Conservation (phyloP, 2,329 filamentous ascomycete species). For the Lachnellula arida region DNA sequence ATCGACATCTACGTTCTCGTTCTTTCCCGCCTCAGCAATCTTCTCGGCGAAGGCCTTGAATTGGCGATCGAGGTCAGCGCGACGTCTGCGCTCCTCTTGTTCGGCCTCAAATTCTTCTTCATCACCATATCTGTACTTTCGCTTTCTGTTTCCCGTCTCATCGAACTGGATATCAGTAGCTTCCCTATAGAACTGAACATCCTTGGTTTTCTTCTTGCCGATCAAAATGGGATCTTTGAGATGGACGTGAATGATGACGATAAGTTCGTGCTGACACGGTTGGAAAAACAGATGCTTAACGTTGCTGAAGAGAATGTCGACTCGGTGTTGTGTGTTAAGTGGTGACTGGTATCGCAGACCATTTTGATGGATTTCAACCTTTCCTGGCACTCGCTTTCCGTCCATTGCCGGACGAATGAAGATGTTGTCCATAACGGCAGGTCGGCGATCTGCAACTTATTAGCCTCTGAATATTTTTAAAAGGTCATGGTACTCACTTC, state of each 20-base stretch:
- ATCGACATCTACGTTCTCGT: slow-evolving; percentile 86
- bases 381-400: slow-evolving; percentile 92
- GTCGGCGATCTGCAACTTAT: slow-evolving; percentile 71
- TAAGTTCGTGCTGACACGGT: slow-evolving; percentile 90
- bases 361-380: slow-evolving; percentile 97
- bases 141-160: slow-evolving; percentile 95
- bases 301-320: slow-evolving; percentile 96
- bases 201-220: slow-evolving; percentile 96
- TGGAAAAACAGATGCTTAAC: slow-evolving; percentile 99
- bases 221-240: slow-evolving; percentile 97
- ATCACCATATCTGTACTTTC: slow-evolving; percentile 95
- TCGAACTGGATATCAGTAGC: slow-evolving; percentile 98
- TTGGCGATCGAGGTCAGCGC: slow-evolving; percentile 87
- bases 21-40: slow-evolving; percentile 91
- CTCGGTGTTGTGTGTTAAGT: slow-evolving; percentile 72
- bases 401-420: slow-evolving; percentile 94
- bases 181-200: slow-evolving; percentile 97
- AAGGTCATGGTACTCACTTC: slow-evolving; percentile 56
- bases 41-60: slow-evolving; percentile 98
- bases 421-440: slow-evolving; percentile 85
- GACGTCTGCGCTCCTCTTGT: slow-evolving; percentile 87
- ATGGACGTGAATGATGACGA: slow-evolving; percentile 97
- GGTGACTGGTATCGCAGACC: slow-evolving; percentile 92
- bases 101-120: slow-evolving; percentile 99
- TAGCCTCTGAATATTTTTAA: slow-evolving; percentile 32